A percentile compares a stretch with the other conserved stretches of the same genome.
Conservation (phyloP, 768 basidiomycete species). For the Rhizopogon vesiculosus region DNA sequence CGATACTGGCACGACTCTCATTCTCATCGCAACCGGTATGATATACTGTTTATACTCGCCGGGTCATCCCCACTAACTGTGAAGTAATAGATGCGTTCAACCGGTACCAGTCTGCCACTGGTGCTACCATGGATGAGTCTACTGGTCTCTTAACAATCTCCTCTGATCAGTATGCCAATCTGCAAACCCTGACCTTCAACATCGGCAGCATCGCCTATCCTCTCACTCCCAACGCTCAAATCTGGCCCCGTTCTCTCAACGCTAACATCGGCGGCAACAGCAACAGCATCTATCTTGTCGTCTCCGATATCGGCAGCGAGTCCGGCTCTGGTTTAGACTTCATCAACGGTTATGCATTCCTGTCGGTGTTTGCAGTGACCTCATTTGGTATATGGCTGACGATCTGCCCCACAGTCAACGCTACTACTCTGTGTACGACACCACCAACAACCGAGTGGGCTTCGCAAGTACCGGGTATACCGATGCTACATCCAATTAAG, state of each 20-base stretch:
- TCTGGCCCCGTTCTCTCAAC: conserved; percentile 31
- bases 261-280: conserved; percentile 21
- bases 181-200: conserved; percentile 23
- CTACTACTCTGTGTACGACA: conserved; percentile 40
- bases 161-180: conserved; percentile 16
- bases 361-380: conserved; percentile 10
- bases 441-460: conserved; percentile 32
- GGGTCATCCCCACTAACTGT: background rate
- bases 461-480: conserved; percentile 37
- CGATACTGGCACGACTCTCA: conserved; percentile 27
- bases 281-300: conserved; percentile 22
- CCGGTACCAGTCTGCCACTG: conserved; percentile 19
- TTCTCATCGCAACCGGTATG: conserved; percentile 19
- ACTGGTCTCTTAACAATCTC: conserved; percentile 28
- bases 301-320: conserved; percentile 15
- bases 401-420: conserved; percentile 25
- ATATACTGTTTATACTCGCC: background rate
- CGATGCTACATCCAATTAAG: conserved; percentile 5
- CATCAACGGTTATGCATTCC: conserved; percentile 16
- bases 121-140: conserved; percentile 17
- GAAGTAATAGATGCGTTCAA: conserved; percentile 16
- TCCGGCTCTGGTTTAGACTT: conserved; percentile 19
- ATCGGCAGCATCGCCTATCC: conserved; percentile 15
- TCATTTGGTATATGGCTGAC: conserved; percentile 2
- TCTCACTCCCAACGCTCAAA: conserved; percentile 24